Evolutionary conservation across 1,284 basidiomycete species (phyloP).

Genomic region (Ganoderma boninense): DNA sequence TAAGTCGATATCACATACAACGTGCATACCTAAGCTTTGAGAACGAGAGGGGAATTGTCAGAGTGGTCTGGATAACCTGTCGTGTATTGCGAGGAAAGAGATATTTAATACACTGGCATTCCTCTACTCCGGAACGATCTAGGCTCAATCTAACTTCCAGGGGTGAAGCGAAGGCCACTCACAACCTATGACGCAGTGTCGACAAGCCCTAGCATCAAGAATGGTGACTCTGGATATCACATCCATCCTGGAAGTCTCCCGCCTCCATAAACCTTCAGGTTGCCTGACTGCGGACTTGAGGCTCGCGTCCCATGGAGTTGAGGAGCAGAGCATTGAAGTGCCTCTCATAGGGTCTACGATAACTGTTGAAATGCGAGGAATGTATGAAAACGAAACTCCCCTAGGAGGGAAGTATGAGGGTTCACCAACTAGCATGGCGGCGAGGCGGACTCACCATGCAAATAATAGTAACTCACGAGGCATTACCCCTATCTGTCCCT

Average conservation of each 20-base stretch:
- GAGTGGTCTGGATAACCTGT: neutral
- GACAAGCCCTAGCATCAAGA: neutral
- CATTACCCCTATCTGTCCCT: conserved; percentile 6
- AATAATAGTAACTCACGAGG: neutral
- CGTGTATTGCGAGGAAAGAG: neutral
- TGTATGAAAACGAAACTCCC: neutral
- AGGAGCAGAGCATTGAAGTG: neutral
- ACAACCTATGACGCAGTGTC: neutral
- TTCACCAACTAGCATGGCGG: neutral
- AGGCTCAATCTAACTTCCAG: neutral
- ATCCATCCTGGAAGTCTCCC: too few relatives aligned
- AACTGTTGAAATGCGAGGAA: neutral
- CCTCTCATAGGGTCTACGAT: neutral
- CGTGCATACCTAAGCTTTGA: too few relatives aligned
- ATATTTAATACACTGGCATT: neutral
- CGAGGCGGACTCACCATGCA: neutral
- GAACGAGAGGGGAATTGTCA: neutral
- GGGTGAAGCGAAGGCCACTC: neutral
- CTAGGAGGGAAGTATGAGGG: neutral
- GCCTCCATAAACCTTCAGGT: too few relatives aligned
- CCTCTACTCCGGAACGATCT: neutral
- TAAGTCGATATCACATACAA: too few relatives aligned
- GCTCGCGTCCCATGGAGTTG: neutral
- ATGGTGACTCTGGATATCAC: neutral
- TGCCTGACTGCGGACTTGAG: too few relatives aligned